Conservation (phyloP, 495 filamentous ascomycete genomes). For the Pyronema domesticum region DNA sequence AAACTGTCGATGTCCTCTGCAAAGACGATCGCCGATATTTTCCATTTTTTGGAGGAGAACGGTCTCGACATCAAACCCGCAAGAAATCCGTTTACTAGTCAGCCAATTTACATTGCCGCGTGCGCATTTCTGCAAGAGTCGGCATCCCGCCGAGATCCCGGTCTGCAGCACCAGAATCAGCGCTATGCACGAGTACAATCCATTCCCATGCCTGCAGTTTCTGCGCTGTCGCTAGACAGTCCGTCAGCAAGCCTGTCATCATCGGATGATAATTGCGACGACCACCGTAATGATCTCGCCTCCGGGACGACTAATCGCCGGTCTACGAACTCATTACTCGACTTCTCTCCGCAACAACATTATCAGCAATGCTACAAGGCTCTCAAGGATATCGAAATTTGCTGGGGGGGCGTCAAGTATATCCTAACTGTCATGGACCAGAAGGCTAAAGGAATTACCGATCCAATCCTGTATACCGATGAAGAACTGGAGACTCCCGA, state of each 20-base stretch:
- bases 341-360: slow-evolving; percentile 56
- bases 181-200: too few relatives aligned
- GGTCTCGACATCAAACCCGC: slow-evolving; percentile 49
- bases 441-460: slow-evolving; percentile 65
- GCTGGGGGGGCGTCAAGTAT: slow-evolving; percentile 75
- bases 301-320: not conserved
- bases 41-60: slow-evolving; percentile 59
- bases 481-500: slow-evolving; percentile 59
- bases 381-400: slow-evolving; percentile 52
- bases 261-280: not conserved
- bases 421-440: slow-evolving; percentile 74
- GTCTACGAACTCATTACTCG: slow-evolving; percentile 49
- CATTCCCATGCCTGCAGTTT: not conserved
- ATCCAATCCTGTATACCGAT: slow-evolving; percentile 57
- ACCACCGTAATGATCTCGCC: not conserved
- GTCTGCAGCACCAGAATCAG: too few relatives aligned
- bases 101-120: slow-evolving; percentile 78
- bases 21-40: slow-evolving; percentile 73
- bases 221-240: not conserved
- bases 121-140: slow-evolving; percentile 67
- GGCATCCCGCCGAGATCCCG: not conserved
- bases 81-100: slow-evolving; percentile 72
- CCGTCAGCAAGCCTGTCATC: not conserved
- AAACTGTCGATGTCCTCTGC: slow-evolving; percentile 75
- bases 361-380: slow-evolving; percentile 71